Base-by-base conservation (phyloP, 1,284 basidiomycete genomes). In the Wolfiporia cocos region DNA sequence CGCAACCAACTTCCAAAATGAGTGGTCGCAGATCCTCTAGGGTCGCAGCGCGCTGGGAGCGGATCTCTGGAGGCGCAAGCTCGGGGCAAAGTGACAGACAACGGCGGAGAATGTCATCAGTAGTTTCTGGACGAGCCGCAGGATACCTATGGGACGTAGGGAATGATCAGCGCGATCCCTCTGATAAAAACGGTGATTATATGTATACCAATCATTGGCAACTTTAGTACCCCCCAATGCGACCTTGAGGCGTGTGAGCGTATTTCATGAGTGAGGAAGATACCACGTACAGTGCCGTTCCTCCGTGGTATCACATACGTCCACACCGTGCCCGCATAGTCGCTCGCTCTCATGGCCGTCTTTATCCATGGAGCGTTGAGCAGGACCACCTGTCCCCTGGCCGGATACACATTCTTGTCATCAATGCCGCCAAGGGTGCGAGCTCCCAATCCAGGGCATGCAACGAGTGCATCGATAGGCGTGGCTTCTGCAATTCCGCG, bases 251-350 rank as follows among this genome's bases (percentile, higher is more conserved):
- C 23, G n/a, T n/a, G 22, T 28, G 15, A 19, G 3, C 7, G 12
- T 11, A 11, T n/a, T 19, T 31, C 14, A 36, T 37, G 10, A 21
- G 14, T 35, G 35, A 21, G 32, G 5, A 34, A 5, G 12, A 21
- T 9, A n/a, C n/a, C 11, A 69, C 74, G 37, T 41, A 85, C 86
- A 49, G 85, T 73, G 21, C 85, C 81, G 47, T 37, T 38, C 28
- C 29, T 31, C 49, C 81, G 67, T 18, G 86, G 86, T 51, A 91
- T 85, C 45, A 84, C 69, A 61, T 89, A 91, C 29, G 77, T 76
- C 64, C 73, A 76, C 0, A 67, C 62, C 5, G 76, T 77, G 14
- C 70, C 65, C 4, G 58, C 67, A 4, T 57, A 53, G 20, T 63
- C 67, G 39, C 70, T 71, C 14, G 76, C 57, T 1, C 80, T 78